Conservation (phyloP, 2,329 filamentous ascomycete species). For the Aureobasidium sp. region DNA sequence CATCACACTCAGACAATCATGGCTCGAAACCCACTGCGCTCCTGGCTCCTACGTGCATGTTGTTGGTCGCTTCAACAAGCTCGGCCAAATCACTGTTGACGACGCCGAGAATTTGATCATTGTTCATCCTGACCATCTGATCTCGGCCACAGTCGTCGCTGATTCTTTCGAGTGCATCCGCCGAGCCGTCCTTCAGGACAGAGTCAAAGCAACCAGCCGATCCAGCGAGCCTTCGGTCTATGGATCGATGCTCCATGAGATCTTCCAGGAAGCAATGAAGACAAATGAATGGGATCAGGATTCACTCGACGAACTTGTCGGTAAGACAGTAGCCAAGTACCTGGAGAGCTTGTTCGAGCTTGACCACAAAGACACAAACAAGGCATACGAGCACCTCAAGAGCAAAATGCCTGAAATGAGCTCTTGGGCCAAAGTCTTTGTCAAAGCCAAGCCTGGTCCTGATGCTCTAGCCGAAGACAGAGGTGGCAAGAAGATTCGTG, state of each 20-base stretch:
- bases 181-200: conserved; percentile 86
- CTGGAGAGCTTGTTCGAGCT: conserved; percentile 88
- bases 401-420: conserved; percentile 77
- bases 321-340: conserved; percentile 64
- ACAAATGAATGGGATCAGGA: conserved; percentile 70
- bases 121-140: conserved; percentile 87
- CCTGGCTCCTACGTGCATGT: conserved; percentile 76
- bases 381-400: conserved; percentile 71
- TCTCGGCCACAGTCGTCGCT: conserved; percentile 92
- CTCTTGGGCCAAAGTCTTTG: conserved; percentile 76
- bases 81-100: conserved; percentile 72
- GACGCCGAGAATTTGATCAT: conserved; percentile 80
- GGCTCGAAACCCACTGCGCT: conserved; percentile 73
- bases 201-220: conserved; percentile 83
- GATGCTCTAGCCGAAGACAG: conserved; percentile 73
- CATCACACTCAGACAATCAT: conserved; percentile 75
- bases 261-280: conserved; percentile 86
- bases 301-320: conserved; percentile 61
- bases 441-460: conserved; percentile 60
- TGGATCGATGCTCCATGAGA: conserved; percentile 86
- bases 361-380: conserved; percentile 57
- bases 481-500: conserved; percentile 65
- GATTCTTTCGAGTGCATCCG: conserved; percentile 91
- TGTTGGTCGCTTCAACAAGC: conserved; percentile 65
- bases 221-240: conserved; percentile 78